Percentiles rank a stretch among this genome's conserved stretches.
Conservation (phyloP, 2,329 filamentous ascomycete genomes). For the Bipolaris cookei region DNA sequence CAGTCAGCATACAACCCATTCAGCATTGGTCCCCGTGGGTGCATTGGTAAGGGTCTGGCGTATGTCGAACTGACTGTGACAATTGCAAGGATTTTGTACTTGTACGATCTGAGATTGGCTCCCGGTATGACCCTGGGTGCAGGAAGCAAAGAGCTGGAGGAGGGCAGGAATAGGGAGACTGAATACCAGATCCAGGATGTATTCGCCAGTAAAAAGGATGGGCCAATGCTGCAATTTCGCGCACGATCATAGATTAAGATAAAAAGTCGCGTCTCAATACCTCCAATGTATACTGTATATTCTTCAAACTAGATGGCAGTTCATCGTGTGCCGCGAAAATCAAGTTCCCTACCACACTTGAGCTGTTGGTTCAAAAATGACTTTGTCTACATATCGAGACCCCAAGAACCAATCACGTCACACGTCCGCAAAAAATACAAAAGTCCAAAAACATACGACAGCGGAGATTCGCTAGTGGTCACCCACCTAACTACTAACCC, state of each 20-base stretch:
- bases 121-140: slow-evolving; percentile 44
- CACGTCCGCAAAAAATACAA: no score
- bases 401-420: no score
- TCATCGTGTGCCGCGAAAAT: neutral
- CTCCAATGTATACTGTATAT: neutral
- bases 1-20: slow-evolving; percentile 78
- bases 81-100: slow-evolving; percentile 65
- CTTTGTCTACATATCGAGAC: no score
- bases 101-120: slow-evolving; percentile 62
- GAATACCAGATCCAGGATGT: slow-evolving; percentile 76
- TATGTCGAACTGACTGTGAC: slow-evolving; percentile 71
- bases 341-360: neutral
- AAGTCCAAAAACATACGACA: no score
- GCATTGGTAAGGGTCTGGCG: slow-evolving; percentile 73
- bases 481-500: no score
- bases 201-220: slow-evolving; percentile 76
- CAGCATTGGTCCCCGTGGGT: slow-evolving; percentile 71
- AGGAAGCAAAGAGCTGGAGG: slow-evolving; percentile 40
- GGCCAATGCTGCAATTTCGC: slow-evolving; percentile 67
- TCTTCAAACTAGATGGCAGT: no score
- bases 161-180: slow-evolving; percentile 38
- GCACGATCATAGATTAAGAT: slow-evolving; percentile 15
- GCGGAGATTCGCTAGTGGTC: no score
- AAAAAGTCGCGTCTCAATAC: neutral
- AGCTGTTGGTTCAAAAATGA: no score